phyloP scores from a whole-genome alignment of 176 grass and related monocot species.

The Paspalum vaginatum region DNA sequence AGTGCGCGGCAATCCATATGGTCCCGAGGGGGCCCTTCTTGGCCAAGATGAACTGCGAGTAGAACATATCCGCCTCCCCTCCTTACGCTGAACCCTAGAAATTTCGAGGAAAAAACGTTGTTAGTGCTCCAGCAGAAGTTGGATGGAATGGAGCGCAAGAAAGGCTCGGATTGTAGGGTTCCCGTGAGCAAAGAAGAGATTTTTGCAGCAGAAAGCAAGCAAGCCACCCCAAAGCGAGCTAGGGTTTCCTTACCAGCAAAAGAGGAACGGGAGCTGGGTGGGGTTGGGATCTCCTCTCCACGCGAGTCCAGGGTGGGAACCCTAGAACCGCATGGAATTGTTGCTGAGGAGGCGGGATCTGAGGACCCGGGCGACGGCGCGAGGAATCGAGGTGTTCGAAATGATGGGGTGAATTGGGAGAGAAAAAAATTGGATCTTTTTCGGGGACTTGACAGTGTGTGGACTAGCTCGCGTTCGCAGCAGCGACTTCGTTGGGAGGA shows the following conservation, averaged over 20 bases:
- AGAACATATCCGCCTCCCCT: constrained; percentile 77
- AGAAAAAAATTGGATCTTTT: constrained; percentile 44
- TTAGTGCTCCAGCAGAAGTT: constrained; percentile 14
- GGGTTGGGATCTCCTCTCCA: constrained; percentile 7
- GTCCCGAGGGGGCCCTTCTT: constrained; percentile 99
- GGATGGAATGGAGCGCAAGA: not conserved
- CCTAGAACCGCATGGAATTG: constrained; percentile 31
- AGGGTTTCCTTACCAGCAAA: constrained; percentile 12
- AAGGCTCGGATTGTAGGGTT: not conserved
- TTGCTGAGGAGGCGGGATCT: constrained; percentile 33
- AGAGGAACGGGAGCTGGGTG: not conserved
- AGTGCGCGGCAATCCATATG: constrained; percentile 99
- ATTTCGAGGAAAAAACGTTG: not conserved
- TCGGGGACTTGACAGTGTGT: constrained; percentile 21
- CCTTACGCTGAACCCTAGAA: constrained; percentile 43
- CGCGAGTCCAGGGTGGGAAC: not conserved
- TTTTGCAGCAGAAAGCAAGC: not conserved
- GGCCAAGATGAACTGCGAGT: constrained; percentile 99
- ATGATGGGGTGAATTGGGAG: not conserved
- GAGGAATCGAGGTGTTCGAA: constrained; percentile 28
- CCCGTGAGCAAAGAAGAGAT: not conserved
- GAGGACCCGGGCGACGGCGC: constrained; percentile 9
- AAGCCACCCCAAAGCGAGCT: constrained; percentile 23
- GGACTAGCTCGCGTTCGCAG: constrained; percentile 31
- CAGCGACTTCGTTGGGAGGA: not conserved